phyloP scores from a whole-genome alignment of 208 protist genomes.

The Borovskyia barvae region DNA sequence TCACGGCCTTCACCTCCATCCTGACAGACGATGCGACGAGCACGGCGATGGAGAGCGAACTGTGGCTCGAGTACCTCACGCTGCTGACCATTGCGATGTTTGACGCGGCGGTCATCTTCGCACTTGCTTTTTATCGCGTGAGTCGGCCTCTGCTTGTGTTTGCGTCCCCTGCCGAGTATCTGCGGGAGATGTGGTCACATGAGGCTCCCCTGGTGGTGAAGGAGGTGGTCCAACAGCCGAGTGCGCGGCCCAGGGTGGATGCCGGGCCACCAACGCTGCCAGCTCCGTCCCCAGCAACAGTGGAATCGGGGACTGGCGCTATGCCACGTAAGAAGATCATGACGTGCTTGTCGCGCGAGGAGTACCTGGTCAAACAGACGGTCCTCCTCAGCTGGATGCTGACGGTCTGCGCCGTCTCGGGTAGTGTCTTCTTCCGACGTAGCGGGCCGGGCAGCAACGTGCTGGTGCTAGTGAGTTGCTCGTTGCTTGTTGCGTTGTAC shows the following conservation, averaged over 20 bases:
- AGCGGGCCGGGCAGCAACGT: conserved; percentile 6
- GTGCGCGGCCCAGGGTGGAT: too few species aligned
- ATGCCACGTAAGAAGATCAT: conserved; percentile 23
- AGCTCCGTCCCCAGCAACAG: too few species aligned
- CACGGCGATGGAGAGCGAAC: conserved; percentile 20
- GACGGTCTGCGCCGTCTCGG: neutral
- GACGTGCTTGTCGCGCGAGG: conserved; percentile 45
- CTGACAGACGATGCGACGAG: too few species aligned
- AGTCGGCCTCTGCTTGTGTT: conserved; percentile 35
- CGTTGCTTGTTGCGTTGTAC: conserved; percentile 31
- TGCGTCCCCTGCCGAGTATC: conserved; percentile 25
- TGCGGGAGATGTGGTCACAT: too few species aligned
- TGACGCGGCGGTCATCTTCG: conserved; percentile 21
- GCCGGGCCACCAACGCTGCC: too few species aligned
- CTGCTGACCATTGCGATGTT: conserved; percentile 15
- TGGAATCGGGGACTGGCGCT: too few species aligned
- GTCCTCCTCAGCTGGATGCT: conserved; percentile 38
- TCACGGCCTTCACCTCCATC: conserved; percentile 13
- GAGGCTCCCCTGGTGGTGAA: too few species aligned
- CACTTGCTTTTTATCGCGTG: conserved; percentile 34
- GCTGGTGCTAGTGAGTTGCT: conserved; percentile 5
- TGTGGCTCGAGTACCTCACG: conserved; percentile 36
- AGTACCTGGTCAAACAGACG: conserved; percentile 68
- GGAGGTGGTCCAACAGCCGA: too few species aligned
- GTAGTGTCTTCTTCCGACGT: conserved; percentile 23